Conservation (phyloP, 129 eudicot genomes). For the Deinandra increscens region DNA sequence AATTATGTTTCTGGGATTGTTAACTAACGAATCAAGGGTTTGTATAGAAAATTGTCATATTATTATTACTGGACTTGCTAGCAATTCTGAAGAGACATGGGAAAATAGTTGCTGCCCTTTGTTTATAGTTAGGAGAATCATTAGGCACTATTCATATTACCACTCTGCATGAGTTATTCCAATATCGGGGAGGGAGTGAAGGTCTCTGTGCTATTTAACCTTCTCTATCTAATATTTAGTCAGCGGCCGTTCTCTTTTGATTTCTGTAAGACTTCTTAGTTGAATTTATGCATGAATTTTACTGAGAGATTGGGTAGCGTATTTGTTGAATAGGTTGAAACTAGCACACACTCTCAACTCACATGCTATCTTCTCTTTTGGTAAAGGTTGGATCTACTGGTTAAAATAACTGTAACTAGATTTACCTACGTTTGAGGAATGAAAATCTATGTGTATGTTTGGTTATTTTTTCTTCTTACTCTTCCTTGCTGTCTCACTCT, state of each 20-base stretch:
- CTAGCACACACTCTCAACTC: not conserved
- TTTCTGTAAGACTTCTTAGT: not conserved
- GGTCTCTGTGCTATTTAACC: not conserved
- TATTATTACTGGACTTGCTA: not conserved
- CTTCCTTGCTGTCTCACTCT: not conserved
- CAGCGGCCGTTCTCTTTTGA: not conserved
- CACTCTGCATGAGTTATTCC: not conserved
- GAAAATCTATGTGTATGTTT: not conserved
- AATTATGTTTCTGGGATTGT: slow-evolving; percentile 1
- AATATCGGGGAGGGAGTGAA: slow-evolving; percentile 3
- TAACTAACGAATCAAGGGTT: not conserved
- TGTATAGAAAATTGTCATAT: slow-evolving; percentile 1
- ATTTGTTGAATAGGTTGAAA: not conserved
- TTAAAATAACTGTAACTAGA: not conserved
- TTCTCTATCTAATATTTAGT: not conserved
- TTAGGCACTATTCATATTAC: not conserved
- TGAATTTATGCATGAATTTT: not conserved
- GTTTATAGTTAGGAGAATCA: not conserved
- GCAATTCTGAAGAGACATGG: not conserved
- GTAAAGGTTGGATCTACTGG: not conserved
- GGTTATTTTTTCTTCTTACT: not conserved
- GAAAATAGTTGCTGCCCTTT: not conserved
- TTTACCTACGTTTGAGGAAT: not conserved
- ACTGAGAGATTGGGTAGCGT: not conserved
- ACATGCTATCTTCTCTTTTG: not conserved